Percentiles rank a stretch among this genome's conserved stretches.
Conservation (phyloP, 768 basidiomycete genomes). For the Calocybe indica region DNA sequence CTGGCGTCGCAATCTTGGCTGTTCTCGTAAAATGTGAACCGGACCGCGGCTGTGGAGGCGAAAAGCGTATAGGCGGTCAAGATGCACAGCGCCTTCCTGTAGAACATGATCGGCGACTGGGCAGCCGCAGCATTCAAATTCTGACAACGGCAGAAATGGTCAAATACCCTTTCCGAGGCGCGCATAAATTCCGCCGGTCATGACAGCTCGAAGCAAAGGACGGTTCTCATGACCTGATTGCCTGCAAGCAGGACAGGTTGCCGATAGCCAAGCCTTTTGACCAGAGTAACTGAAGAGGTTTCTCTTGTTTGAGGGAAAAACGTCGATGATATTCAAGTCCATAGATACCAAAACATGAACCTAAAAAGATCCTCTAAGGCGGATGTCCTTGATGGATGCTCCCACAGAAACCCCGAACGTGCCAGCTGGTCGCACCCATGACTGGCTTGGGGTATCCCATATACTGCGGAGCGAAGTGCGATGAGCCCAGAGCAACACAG, state of each 20-base stretch:
- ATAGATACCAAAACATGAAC: too few species aligned
- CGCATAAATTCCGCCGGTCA: too few species aligned
- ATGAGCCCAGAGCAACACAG: neutral
- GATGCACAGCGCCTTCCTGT: neutral
- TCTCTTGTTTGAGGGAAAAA: too few species aligned
- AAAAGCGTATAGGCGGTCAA: neutral
- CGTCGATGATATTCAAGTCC: too few species aligned
- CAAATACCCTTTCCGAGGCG: neutral
- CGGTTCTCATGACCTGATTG: too few species aligned
- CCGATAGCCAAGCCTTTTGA: too few species aligned
- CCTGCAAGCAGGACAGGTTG: too few species aligned
- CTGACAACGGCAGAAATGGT: neutral
- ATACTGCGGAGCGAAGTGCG: constrained; percentile 20
- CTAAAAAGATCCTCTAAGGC: constrained; percentile 29
- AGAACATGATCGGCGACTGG: neutral
- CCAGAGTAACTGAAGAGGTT: too few species aligned
- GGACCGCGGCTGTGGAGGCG: neutral
- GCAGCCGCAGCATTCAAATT: neutral
- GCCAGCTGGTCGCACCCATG: constrained; percentile 45
- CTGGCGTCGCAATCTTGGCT: neutral
- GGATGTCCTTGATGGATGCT: constrained; percentile 42
- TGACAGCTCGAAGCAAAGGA: neutral
- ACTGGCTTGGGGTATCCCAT: constrained; percentile 50
- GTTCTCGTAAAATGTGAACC: neutral
- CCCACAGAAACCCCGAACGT: constrained; percentile 49